Base-by-base conservation (phyloP, 345 rosid genomes). In the Pistacia integerrima region DNA sequence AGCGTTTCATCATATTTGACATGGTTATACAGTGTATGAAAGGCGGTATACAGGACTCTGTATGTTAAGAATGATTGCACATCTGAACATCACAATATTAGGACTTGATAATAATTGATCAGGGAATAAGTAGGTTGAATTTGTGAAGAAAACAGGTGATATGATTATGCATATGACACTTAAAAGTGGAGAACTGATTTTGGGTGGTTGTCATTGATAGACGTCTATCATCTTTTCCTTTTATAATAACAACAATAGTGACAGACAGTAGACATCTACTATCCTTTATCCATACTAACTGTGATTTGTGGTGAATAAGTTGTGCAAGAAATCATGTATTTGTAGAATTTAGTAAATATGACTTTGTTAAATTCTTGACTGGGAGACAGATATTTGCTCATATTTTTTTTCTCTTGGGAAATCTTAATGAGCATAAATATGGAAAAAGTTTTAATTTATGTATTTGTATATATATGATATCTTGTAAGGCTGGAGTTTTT, bases 41-140 rank as follows among this genome's bases (percentile, higher is more conserved):
- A 74, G 46, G 33, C 52, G 70, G 18, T 41, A 3, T 51, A 20
- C 35, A 6, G 54, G 16, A 20, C 25, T 64, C 8, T 64, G 12
- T 33, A 10, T 63, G 33, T 28, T 64, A 41, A 51, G n/a, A 74
- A 74, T 64, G 58, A 41, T 55, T 46, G 12, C 46, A 54, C 67
- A 16, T 4, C 9, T 36, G n/a, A 61, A 51, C 70, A 20, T 64
- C 33, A 30, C 44, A 41, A 6, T 41, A 8, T 41, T 73, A 17
- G 30, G 11, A 35, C 33, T 62, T n/a, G 14, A 18, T 18, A 30
- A 10, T 64, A n/a, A 35, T 74, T 49, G 35, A 73, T 48, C 16
- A 35, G 41, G 46, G 36, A 60, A 61, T 46, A 44, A 46, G 0
- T 46, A 20, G 11, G n/a, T 51, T 67, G 25, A 49, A 48, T 67